Conservation (phyloP, 2,329 filamentous ascomycete genomes). For the Xylariaceae sp. region DNA sequence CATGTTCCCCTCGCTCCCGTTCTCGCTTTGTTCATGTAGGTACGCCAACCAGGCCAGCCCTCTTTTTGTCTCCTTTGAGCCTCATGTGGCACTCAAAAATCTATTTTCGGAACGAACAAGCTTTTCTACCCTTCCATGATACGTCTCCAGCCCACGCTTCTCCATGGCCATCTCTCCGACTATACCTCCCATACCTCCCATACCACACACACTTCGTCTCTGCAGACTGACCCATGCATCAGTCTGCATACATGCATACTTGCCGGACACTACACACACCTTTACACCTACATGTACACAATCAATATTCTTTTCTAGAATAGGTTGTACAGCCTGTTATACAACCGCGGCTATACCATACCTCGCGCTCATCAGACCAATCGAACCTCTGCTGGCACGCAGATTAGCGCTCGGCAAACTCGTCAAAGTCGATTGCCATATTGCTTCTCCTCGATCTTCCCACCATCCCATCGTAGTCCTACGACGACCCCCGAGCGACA, state of each 20-base stretch:
- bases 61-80: conserved; percentile 22
- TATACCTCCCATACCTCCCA: neutral
- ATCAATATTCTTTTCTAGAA: too few species aligned
- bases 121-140: conserved; percentile 23
- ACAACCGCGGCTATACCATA: conserved; percentile 28
- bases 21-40: conserved; percentile 22
- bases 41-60: conserved; percentile 12
- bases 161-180: neutral
- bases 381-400: conserved; percentile 15
- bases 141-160: conserved; percentile 14
- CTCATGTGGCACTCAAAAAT: conserved; percentile 29
- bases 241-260: conserved; percentile 5
- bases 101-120: conserved; percentile 34
- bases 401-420: conserved; percentile 21
- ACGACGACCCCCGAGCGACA: conserved; percentile 8
- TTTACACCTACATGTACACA: conserved; percentile 1
- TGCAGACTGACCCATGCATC: conserved; percentile 18
- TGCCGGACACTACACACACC: conserved; percentile 5
- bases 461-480: conserved; percentile 22
- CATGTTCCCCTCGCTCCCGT: conserved; percentile 2
- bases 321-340: conserved; percentile 29
- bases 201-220: conserved; percentile 11
- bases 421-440: neutral
- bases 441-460: conserved; percentile 16
- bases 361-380: conserved; percentile 18